phyloP scores from a whole-genome alignment of 805 yeast genomes.

The Lachancea lanzarotensis region DNA sequence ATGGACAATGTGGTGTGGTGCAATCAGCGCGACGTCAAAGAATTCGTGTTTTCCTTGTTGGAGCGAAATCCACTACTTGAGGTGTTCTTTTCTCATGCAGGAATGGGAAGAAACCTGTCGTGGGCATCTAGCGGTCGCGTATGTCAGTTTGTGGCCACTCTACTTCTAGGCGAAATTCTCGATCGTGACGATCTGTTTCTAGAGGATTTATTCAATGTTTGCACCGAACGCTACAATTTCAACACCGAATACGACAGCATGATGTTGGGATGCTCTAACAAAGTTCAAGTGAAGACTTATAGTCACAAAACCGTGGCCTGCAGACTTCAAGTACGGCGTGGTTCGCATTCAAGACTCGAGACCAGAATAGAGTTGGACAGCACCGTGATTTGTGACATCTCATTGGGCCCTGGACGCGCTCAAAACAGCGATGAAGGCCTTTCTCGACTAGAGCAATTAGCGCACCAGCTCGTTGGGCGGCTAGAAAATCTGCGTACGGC shows the following conservation, averaged over 20 bases:
- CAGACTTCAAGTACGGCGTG: not conserved
- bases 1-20: slow-evolving; percentile 30
- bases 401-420: not conserved
- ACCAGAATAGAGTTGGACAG: slow-evolving; percentile 1
- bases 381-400: not conserved
- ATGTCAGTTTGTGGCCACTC: slow-evolving; percentile 20
- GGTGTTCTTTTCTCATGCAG: slow-evolving; percentile 25
- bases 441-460: not conserved
- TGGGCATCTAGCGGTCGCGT: slow-evolving; percentile 29
- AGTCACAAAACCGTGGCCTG: not conserved
- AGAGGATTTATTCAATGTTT: slow-evolving; percentile 22
- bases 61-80: slow-evolving; percentile 2
- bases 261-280: slow-evolving; percentile 5
- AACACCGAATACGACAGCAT: not conserved
- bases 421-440: not conserved
- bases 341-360: not conserved
- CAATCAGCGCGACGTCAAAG: slow-evolving; percentile 25
- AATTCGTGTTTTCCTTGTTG: slow-evolving; percentile 15
- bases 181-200: slow-evolving; percentile 20
- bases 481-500: slow-evolving; percentile 15
- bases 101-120: slow-evolving; percentile 26
- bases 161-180: slow-evolving; percentile 21
- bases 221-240: slow-evolving; percentile 11
- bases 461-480: slow-evolving; percentile 5
- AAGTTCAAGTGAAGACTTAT: not conserved